These are phyloP conservation scores for Buddleja alternifolia DNA, from an alignment of 257 asterid genomes.

Conservation along the genomic window DNA sequence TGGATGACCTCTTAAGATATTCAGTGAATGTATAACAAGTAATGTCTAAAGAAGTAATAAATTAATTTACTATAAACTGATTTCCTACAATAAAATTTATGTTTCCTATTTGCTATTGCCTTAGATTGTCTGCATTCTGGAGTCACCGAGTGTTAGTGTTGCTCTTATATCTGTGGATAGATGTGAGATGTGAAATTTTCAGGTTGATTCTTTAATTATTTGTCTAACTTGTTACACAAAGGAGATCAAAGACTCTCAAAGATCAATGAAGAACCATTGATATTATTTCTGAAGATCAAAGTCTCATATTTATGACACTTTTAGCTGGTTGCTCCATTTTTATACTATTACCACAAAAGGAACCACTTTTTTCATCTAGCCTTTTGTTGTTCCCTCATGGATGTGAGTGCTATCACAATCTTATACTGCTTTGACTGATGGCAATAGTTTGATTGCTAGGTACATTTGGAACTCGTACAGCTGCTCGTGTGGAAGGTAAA, in stretches of 20 bases:
- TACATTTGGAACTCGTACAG: constrained; percentile 36
- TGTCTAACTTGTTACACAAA: background rate
- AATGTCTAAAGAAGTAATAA: constrained; percentile 6
- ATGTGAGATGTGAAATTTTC: background rate
- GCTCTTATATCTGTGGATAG: background rate
- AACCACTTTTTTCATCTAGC: background rate
- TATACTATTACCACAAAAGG: background rate
- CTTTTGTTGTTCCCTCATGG: background rate
- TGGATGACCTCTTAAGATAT: background rate
- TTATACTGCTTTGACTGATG: constrained; percentile 27
- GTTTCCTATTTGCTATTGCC: background rate
- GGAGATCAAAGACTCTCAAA: background rate
- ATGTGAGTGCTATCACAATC: background rate
- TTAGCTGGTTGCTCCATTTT: background rate
- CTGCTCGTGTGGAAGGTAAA: constrained; percentile 48
- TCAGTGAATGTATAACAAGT: constrained; percentile 4
- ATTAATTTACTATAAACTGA: background rate
- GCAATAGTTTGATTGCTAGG: constrained; percentile 33
- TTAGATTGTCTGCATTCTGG: constrained; percentile 2
- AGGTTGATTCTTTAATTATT: background rate
- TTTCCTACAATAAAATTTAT: background rate
- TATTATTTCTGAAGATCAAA: constrained; percentile 1
- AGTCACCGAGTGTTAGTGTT: background rate
- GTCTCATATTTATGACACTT: background rate
- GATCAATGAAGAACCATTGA: constrained; percentile 2